A percentile compares a stretch with the other conserved stretches of the same genome.
Evolutionary conservation across 345 rosid species (phyloP).

Genomic region (Turritis glabra): DNA sequence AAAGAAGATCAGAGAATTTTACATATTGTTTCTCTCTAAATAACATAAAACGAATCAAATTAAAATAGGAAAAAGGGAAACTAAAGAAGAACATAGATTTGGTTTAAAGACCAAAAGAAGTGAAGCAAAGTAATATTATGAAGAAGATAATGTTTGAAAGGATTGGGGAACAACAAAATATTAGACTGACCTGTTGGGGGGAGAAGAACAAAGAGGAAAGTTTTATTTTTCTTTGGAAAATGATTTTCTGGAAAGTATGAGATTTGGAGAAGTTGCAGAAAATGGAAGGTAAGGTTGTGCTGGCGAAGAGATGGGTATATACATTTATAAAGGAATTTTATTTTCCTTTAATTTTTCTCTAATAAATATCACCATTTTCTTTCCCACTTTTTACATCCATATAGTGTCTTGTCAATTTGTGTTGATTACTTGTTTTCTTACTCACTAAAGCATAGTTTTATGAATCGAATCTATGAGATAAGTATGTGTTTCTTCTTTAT

Average conservation of each 20-base stretch:
- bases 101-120: slow-evolving; percentile 42
- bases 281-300: slow-evolving; percentile 43
- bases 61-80: slow-evolving; percentile 13
- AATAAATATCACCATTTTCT: background rate
- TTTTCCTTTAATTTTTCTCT: background rate
- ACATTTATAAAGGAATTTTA: slow-evolving; percentile 38
- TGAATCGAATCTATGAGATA: slow-evolving; percentile 18
- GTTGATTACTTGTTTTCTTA: slow-evolving; percentile 22
- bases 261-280: slow-evolving; percentile 45
- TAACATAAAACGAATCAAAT: slow-evolving; percentile 13
- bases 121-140: slow-evolving; percentile 39
- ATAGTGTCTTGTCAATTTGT: slow-evolving; percentile 32
- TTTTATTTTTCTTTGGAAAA: slow-evolving; percentile 37
- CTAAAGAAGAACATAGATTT: slow-evolving; percentile 38
- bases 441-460: slow-evolving; percentile 31
- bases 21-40: slow-evolving; percentile 25
- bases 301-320: slow-evolving; percentile 40
- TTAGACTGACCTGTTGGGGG: slow-evolving; percentile 39
- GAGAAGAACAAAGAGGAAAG: slow-evolving; percentile 37
- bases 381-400: slow-evolving; percentile 32
- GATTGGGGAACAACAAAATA: slow-evolving; percentile 39
- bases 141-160: slow-evolving; percentile 45
- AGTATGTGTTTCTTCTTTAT: slow-evolving; percentile 22
- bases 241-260: slow-evolving; percentile 45
- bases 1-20: slow-evolving; percentile 23